These are phyloP conservation scores for Alternaria sp. DNA, from an alignment of 2,329 filamentous ascomycete genomes.

Conservation along the genomic window DNA sequence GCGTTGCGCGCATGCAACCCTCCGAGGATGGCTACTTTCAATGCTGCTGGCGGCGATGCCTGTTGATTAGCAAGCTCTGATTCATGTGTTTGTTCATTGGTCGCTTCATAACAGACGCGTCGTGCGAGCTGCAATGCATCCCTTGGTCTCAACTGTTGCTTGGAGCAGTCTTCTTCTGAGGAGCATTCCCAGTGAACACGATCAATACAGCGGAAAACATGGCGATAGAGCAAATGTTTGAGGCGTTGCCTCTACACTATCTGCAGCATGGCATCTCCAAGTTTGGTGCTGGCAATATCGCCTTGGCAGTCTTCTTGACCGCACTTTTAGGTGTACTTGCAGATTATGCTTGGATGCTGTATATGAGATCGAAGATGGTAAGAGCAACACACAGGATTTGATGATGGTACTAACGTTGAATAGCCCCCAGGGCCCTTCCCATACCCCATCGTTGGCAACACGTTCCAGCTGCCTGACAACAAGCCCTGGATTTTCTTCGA, in stretches of 20 bases:
- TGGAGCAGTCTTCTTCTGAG: neutral
- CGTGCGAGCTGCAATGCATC: neutral
- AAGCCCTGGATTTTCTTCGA: conserved; percentile 67
- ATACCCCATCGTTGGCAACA: conserved; percentile 62
- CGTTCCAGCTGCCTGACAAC: conserved; percentile 59
- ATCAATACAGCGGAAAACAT: conserved; percentile 18
- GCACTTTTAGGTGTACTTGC: conserved; percentile 32
- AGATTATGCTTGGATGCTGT: conserved; percentile 60
- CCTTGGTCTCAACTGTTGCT: neutral
- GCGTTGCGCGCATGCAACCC: neutral
- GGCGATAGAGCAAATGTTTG: conserved; percentile 40
- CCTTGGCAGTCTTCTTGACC: conserved; percentile 29
- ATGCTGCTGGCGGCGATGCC: neutral
- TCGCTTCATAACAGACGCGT: neutral
- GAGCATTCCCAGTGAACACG: neutral
- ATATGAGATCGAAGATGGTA: conserved; percentile 57
- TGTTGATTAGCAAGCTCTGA: neutral
- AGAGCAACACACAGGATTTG: neutral
- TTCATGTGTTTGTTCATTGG: neutral
- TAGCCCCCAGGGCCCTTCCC: conserved; percentile 63
- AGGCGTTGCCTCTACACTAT: conserved; percentile 36
- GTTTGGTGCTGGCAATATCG: conserved; percentile 32
- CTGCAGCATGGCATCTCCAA: conserved; percentile 42
- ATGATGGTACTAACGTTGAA: neutral
- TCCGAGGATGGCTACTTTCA: neutral